Evolutionary conservation across 2,329 filamentous ascomycete genomes (phyloP).

Genomic region (Arthrocladium fulminans): DNA sequence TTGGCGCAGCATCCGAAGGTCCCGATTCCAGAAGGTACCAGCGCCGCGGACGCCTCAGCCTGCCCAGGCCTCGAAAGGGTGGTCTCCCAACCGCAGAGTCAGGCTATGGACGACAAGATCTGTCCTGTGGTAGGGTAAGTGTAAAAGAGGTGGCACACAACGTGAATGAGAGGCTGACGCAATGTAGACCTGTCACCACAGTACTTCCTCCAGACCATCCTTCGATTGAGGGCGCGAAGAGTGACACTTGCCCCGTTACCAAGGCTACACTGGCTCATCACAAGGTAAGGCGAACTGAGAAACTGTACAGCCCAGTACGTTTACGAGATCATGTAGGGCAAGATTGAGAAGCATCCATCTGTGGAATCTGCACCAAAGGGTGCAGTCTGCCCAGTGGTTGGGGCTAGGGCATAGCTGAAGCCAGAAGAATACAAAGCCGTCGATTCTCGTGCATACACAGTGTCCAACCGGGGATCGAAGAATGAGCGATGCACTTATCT

Average conservation of each 20-base stretch:
- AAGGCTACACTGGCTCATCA: constrained; percentile 21
- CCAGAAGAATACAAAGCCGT: not conserved
- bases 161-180: not conserved
- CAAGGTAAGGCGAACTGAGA: constrained; percentile 1
- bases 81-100: constrained; percentile 17
- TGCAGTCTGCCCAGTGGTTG: constrained; percentile 20
- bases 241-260: constrained; percentile 21
- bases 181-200: constrained; percentile 16
- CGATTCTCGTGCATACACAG: not conserved
- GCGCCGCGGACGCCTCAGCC: constrained; percentile 14
- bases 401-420: constrained; percentile 4
- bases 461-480: too few species aligned
- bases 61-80: constrained; percentile 21
- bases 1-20: constrained; percentile 20
- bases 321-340: constrained; percentile 1
- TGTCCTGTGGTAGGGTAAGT: constrained; percentile 19
- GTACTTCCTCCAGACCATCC: constrained; percentile 22
- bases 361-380: constrained; percentile 14
- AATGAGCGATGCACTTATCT: too few species aligned
- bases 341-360: constrained; percentile 8
- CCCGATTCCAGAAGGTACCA: constrained; percentile 12
- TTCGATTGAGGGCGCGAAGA: constrained; percentile 15
- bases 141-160: not conserved
- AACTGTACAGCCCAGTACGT: too few species aligned
- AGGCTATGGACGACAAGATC: constrained; percentile 22